A percentile compares a stretch with the other conserved stretches of the same genome.
phyloP scores from a whole-genome alignment of 768 basidiomycete genomes.

The Saitozyma sp. region DNA sequence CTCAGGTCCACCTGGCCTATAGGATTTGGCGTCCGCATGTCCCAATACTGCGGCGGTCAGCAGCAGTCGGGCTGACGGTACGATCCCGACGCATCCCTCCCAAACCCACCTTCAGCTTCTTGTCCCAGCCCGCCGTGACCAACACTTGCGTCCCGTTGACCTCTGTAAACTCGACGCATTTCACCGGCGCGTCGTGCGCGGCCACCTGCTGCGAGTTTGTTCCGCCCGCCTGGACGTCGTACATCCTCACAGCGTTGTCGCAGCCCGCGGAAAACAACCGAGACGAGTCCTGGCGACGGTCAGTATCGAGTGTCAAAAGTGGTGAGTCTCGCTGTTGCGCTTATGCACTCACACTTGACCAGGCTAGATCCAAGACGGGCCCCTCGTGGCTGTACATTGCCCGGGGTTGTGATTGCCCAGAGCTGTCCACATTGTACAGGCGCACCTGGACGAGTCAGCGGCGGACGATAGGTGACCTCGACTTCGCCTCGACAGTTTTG shows the following conservation, averaged over 20 bases:
- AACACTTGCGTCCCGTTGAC: slow-evolving; percentile 62
- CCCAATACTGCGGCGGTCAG: slow-evolving; percentile 74
- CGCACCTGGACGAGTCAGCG: slow-evolving; percentile 63
- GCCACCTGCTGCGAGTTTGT: slow-evolving; percentile 68
- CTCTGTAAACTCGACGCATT: slow-evolving; percentile 77
- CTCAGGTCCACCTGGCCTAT: slow-evolving; percentile 78
- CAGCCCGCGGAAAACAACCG: slow-evolving; percentile 90
- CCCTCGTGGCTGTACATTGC: slow-evolving; percentile 89
- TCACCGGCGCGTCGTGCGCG: slow-evolving; percentile 85
- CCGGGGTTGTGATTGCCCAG: slow-evolving; percentile 75
- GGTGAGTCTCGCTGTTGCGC: no score
- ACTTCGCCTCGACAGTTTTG: slow-evolving; percentile 1
- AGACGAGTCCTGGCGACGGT: slow-evolving; percentile 62
- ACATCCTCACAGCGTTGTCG: slow-evolving; percentile 93
- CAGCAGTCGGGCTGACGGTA: neutral
- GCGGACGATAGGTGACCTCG: neutral
- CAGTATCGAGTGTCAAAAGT: no score
- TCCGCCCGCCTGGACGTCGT: slow-evolving; percentile 81
- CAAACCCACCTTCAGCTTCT: slow-evolving; percentile 86
- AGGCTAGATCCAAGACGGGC: slow-evolving; percentile 81
- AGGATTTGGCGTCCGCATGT: slow-evolving; percentile 72
- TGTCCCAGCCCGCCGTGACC: slow-evolving; percentile 97
- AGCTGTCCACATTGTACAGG: slow-evolving; percentile 81
- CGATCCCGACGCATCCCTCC: neutral
- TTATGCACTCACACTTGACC: slow-evolving; percentile 72